phyloP scores from a whole-genome alignment of 2,329 filamentous ascomycete genomes.

The Gyromitra esculenta region DNA sequence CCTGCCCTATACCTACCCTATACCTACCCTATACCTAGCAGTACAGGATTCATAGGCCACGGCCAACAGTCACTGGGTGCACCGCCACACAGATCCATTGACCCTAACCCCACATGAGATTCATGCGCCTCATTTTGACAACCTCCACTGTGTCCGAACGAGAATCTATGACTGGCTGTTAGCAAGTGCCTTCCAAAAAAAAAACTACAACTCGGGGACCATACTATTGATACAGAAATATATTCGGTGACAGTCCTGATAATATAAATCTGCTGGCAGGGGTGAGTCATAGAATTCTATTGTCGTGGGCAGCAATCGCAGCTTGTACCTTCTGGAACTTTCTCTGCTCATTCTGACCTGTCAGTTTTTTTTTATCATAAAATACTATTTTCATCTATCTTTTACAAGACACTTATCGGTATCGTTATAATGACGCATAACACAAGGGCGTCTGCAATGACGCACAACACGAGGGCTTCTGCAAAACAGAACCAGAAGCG shows the following conservation, averaged over 20 bases:
- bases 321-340: neutral
- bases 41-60: too few relatives aligned
- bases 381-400: neutral
- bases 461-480: too few relatives aligned
- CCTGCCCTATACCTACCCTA: too few relatives aligned
- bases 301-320: neutral
- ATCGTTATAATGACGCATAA: conserved; percentile 4
- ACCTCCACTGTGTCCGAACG: neutral
- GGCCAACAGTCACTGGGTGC: conserved; percentile 51
- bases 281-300: neutral
- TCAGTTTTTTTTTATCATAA: neutral
- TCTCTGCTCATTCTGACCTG: neutral
- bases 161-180: conserved; percentile 1
- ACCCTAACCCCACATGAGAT: neutral
- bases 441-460: too few relatives aligned
- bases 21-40: too few relatives aligned
- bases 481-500: neutral
- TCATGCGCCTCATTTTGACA: neutral
- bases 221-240: too few relatives aligned
- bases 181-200: neutral
- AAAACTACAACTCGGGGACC: neutral
- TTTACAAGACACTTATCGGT: neutral
- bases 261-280: too few relatives aligned
- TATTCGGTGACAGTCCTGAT: neutral
- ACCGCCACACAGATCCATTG: neutral